Evolutionary conservation across 2,329 filamentous ascomycete species (phyloP), one percentile per base, ranked within the genome.

Genomic region (Cladosporium sp.): DNA sequence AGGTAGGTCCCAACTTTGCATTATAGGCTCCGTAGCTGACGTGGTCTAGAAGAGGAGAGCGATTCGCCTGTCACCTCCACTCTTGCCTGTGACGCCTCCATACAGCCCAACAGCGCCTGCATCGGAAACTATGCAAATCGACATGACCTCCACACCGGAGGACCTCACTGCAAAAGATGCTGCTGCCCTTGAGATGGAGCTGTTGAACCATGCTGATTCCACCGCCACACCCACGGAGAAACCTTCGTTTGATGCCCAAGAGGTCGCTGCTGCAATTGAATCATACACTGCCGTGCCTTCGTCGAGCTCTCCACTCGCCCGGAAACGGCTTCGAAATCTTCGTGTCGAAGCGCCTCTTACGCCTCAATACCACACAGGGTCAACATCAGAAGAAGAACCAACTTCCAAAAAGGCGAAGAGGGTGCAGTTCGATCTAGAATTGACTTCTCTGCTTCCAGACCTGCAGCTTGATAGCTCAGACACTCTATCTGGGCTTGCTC

Each of bases 291-390:
- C 53, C 7, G 53, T 23, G 35, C 52, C 16, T 18, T 50, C 49
- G 50, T 67, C 69, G 7, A 74, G 72, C 33, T 73, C 74, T 26
- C 71, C 73, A 7, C 37, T 68, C 10, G 79, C 78, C 59, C 77
- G 77, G 3, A 77, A 69, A 49, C 66, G 71, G 55, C 68, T 71
- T 14, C 69, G 76, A 11, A 75, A 81, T 28, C 66, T 82, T 23
- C 81, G 79, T 70, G 72, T 83, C 1, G 82, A 84, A 66, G 76
- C 76, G 4, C 82, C 82, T 4, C 72, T 85, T 4, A 80, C 81
- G 14, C 59, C 82, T 78, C 29, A 74, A 74, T 2, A 74, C 76
- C 18, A 29, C 18, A 8, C 12, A 3, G 61, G n/a, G 6, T 40
- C 61, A 3, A 23, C 61, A 3, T 21, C 53, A 2, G 75, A 77